phyloP scores from a whole-genome alignment of 257 asterid genomes.

The Petrea volubilis region DNA sequence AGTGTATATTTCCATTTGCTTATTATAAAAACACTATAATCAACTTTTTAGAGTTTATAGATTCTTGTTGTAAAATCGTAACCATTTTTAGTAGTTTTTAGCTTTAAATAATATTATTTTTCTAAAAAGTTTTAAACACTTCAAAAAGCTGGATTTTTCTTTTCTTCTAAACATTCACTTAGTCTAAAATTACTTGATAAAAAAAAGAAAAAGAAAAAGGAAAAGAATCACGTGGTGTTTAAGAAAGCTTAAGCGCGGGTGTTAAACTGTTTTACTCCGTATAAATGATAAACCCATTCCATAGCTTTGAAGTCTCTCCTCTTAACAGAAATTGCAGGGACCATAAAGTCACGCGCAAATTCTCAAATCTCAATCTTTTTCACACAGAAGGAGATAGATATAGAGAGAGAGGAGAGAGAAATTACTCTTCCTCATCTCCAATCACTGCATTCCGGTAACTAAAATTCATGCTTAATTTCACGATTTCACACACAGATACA shows the following conservation, averaged over 20 bases:
- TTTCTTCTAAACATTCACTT: too few relatives aligned
- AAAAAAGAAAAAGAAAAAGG: neutral
- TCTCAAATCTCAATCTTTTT: slow-evolving; percentile 12
- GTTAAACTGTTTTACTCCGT: neutral
- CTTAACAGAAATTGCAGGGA: slow-evolving; percentile 22
- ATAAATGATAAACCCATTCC: slow-evolving; percentile 10
- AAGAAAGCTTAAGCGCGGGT: slow-evolving; percentile 24
- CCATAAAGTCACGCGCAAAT: neutral
- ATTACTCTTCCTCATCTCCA: neutral
- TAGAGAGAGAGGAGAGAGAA: slow-evolving; percentile 7
- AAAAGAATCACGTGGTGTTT: neutral
- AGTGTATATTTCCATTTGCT: too few relatives aligned
- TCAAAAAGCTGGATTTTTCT: too few relatives aligned
- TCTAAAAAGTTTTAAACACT: too few relatives aligned
- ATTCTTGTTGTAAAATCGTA: too few relatives aligned
- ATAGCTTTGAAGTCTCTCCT: slow-evolving; percentile 1
- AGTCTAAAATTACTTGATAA: neutral
- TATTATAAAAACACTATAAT: too few relatives aligned
- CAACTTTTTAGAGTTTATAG: too few relatives aligned
- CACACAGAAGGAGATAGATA: slow-evolving; percentile 19
- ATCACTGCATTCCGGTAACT: slow-evolving; percentile 19
- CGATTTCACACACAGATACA: neutral
- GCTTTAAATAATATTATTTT: too few relatives aligned
- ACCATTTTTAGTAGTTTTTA: too few relatives aligned
- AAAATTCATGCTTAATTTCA: neutral